Percentiles rank a stretch among this genome's conserved stretches.
Evolutionary conservation across 2,329 filamentous ascomycete genomes (phyloP).

Genomic region (Nemania sp.): DNA sequence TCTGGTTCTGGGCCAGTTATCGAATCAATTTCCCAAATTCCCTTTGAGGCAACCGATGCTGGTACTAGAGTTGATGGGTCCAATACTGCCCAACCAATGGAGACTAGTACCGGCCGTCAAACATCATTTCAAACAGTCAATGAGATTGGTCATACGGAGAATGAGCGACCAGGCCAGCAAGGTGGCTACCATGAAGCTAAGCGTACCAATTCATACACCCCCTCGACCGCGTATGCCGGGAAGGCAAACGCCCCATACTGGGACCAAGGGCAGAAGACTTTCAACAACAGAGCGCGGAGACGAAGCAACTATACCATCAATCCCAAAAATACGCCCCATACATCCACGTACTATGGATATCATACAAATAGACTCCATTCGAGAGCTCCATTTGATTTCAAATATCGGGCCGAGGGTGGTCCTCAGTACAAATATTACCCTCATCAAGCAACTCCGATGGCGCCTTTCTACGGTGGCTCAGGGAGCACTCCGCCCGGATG

Average conservation of each 20-base stretch:
- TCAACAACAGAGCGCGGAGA: too few relatives aligned
- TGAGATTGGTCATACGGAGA: not conserved
- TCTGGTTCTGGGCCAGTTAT: not conserved
- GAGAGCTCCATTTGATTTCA: slow-evolving; percentile 5
- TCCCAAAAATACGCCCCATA: not conserved
- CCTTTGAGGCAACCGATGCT: not conserved
- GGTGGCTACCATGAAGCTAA: not conserved
- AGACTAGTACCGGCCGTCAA: not conserved
- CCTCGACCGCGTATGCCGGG: not conserved
- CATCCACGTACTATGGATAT: not conserved
- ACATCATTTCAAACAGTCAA: too few relatives aligned
- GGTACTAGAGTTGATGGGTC: not conserved
- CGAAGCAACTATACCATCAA: too few relatives aligned
- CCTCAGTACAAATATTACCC: slow-evolving; percentile 17
- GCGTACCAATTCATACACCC: not conserved
- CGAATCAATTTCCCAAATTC: not conserved
- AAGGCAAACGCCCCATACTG: not conserved
- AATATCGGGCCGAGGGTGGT: not conserved
- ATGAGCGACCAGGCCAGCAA: not conserved
- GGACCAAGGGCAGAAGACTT: too few relatives aligned
- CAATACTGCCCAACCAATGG: not conserved
- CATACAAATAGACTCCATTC: not conserved
- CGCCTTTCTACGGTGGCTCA: not conserved
- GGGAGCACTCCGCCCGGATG: not conserved
- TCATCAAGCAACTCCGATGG: slow-evolving; percentile 12